These are phyloP conservation scores for Stephania yunnanensis DNA, from an alignment of 164 flowering plant species.

Conservation along the genomic window DNA sequence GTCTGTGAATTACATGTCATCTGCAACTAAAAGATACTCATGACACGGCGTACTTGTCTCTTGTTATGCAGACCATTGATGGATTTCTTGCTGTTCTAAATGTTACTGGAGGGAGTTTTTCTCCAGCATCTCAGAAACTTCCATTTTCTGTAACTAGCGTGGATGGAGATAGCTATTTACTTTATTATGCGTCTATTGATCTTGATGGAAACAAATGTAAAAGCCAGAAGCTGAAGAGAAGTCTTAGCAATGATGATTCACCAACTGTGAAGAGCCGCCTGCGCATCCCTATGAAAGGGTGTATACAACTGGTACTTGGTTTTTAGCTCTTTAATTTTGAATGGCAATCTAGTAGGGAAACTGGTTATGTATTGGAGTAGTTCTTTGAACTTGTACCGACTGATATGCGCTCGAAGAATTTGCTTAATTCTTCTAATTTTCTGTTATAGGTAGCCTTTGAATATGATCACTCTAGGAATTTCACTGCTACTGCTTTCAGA, in stretches of 20 bases:
- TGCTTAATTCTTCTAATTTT: neutral
- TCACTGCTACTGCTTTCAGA: neutral
- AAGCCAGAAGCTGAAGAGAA: conserved; percentile 42
- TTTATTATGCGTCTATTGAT: conserved; percentile 75
- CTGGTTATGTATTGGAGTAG: neutral
- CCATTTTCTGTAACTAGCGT: conserved; percentile 84
- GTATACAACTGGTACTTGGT: conserved; percentile 80
- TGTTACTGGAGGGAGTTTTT: conserved; percentile 76
- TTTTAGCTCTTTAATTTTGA: conserved; percentile 21
- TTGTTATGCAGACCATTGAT: conserved; percentile 56
- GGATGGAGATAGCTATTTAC: conserved; percentile 69
- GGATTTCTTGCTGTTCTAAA: conserved; percentile 90
- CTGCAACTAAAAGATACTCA: neutral
- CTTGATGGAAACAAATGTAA: conserved; percentile 46
- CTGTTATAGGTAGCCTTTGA: neutral
- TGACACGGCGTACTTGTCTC: neutral
- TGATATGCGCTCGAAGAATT: neutral
- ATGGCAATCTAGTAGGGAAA: conserved; percentile 18
- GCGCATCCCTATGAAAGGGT: conserved; percentile 90
- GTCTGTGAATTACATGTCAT: neutral
- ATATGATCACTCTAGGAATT: neutral
- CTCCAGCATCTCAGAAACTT: conserved; percentile 82
- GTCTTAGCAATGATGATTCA: conserved; percentile 45
- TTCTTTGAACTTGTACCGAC: neutral
- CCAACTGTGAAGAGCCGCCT: conserved; percentile 40